A percentile compares a stretch with the other conserved stretches of the same genome.
Conservation (phyloP, 1,139 yeast genomes). For the Hansenula lynferdii region DNA sequence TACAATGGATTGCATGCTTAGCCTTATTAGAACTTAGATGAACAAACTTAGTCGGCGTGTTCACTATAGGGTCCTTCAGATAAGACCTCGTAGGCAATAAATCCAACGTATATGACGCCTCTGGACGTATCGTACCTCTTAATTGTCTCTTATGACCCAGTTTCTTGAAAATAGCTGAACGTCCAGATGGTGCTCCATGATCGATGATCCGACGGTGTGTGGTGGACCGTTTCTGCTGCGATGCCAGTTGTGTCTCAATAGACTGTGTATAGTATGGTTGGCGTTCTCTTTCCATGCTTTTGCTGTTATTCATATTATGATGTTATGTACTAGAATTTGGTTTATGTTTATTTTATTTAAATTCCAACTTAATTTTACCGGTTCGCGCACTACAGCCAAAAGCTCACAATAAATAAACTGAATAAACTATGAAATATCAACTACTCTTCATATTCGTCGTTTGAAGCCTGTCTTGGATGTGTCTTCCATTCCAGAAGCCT, state of each 20-base stretch:
- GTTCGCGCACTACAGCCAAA: too few species aligned
- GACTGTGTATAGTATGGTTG: conserved; percentile 19
- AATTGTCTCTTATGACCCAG: conserved; percentile 44
- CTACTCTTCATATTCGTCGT: conserved; percentile 24
- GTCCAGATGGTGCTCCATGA: conserved; percentile 78
- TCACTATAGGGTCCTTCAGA: conserved; percentile 36
- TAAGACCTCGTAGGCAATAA: conserved; percentile 70
- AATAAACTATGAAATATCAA: too few species aligned
- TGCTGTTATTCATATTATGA: not conserved
- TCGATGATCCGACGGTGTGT: conserved; percentile 83
- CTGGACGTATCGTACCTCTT: conserved; percentile 67
- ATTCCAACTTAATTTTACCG: too few species aligned
- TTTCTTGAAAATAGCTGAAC: conserved; percentile 60
- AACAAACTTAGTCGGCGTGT: conserved; percentile 75
- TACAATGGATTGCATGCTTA: conserved; percentile 85
- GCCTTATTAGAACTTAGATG: conserved; percentile 91
- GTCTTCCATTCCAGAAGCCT: conserved; percentile 67
- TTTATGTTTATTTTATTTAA: too few species aligned
- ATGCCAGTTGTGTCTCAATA: conserved; percentile 19
- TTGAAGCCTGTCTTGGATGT: too few species aligned
- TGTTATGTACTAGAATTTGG: too few species aligned
- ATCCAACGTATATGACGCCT: conserved; percentile 68
- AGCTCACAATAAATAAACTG: too few species aligned
- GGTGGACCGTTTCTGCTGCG: conserved; percentile 33
- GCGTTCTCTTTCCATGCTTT: not conserved